These are phyloP conservation scores for Sphagnum contortum DNA, from an alignment of 225 moss, liverwort and hornwort species.

Conservation along the genomic window DNA sequence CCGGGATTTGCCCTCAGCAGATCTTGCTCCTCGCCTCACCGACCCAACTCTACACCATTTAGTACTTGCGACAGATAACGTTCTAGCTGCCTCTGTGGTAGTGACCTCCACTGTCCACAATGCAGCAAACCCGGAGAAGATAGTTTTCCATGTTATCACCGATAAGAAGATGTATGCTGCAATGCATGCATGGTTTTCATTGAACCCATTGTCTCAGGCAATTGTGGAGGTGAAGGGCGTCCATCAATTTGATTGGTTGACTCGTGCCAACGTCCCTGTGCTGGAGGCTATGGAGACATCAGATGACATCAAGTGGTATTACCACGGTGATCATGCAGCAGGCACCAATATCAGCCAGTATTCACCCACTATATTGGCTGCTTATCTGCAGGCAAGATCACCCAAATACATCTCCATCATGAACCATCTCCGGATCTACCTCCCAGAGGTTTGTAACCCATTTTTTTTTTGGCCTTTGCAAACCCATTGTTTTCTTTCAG, in stretches of 20 bases:
- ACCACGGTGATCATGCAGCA: constrained; percentile 85
- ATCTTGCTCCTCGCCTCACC: constrained; percentile 73
- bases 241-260: constrained; percentile 97
- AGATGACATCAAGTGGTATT: constrained; percentile 77
- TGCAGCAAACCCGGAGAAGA: constrained; percentile 58
- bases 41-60: constrained; percentile 66
- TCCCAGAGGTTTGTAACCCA: constrained; percentile 64
- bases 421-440: constrained; percentile 97
- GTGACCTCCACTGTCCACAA: constrained; percentile 74
- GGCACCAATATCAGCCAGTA: constrained; percentile 84
- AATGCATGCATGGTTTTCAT: constrained; percentile 97
- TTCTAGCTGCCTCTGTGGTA: constrained; percentile 87
- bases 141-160: constrained; percentile 96
- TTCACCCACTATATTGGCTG: constrained; percentile 80
- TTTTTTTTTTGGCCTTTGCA: too few species aligned
- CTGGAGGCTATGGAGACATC: constrained; percentile 85
- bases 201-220: constrained; percentile 73
- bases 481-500: not conserved
- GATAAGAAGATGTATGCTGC: constrained; percentile 97
- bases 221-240: constrained; percentile 97
- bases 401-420: constrained; percentile 98
- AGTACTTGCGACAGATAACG: constrained; percentile 91
- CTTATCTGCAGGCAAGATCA: constrained; percentile 83
- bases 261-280: constrained; percentile 89
- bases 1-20: constrained; percentile 90